Percentiles rank a stretch among this genome's conserved stretches.
Evolutionary conservation across 768 basidiomycete species (phyloP).

Genomic region (Podaxis pistillaris): DNA sequence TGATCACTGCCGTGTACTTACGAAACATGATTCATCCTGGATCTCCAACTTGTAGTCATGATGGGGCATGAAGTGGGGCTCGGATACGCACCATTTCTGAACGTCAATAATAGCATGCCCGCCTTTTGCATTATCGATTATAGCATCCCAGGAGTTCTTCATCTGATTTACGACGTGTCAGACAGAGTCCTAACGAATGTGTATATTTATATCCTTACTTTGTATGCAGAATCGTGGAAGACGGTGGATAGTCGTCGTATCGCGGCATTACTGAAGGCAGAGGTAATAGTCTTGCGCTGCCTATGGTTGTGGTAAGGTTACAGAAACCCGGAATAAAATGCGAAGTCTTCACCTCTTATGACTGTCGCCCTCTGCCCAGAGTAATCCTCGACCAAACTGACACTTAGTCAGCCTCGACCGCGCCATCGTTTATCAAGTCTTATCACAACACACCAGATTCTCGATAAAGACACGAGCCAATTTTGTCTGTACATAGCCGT

Average conservation of each 20-base stretch:
- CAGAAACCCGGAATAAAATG: background rate
- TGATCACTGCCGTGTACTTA: constrained; percentile 17
- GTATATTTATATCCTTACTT: constrained; percentile 28
- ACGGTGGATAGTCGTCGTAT: constrained; percentile 44
- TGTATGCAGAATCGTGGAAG: constrained; percentile 52
- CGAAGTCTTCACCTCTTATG: constrained; percentile 36
- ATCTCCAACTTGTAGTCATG: background rate
- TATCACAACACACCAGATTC: constrained; percentile 30
- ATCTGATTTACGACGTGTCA: constrained; percentile 22
- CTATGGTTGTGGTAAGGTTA: constrained; percentile 20
- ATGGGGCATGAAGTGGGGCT: background rate
- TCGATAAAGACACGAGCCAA: constrained; percentile 34
- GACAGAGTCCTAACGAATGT: too few species aligned
- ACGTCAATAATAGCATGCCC: constrained; percentile 40
- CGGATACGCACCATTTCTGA: constrained; percentile 37
- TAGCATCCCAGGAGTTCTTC: constrained; percentile 29
- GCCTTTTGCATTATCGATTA: constrained; percentile 25
- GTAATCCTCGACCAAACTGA: constrained; percentile 39
- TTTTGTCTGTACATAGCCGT: constrained; percentile 41
- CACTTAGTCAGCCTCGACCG: background rate
- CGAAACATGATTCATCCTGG: constrained; percentile 47
- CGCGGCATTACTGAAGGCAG: constrained; percentile 52
- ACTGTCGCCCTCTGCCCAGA: constrained; percentile 44
- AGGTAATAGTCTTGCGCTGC: constrained; percentile 48
- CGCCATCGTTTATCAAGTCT: background rate